These are phyloP conservation scores for Microdochium bolleyi DNA, from an alignment of 2,329 filamentous ascomycete species.

Conservation along the genomic window DNA sequence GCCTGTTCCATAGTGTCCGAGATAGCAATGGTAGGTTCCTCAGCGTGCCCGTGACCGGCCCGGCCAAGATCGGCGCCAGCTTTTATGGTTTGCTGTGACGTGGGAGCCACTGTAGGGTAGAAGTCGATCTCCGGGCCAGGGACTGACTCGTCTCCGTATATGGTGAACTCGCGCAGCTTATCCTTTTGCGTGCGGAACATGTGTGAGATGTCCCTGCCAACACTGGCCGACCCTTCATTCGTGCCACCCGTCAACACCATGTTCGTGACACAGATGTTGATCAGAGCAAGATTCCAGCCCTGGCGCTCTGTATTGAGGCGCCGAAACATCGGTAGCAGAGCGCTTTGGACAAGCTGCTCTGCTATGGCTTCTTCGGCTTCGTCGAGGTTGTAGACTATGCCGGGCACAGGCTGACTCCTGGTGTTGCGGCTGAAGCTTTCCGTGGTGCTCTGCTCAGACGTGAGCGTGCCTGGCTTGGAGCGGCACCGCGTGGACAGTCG, in stretches of 20 bases:
- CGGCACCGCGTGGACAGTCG: conserved; percentile 69
- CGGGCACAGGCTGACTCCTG: conserved; percentile 65
- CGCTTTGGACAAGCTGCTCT: conserved; percentile 61
- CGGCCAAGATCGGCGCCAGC: background rate
- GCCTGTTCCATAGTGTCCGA: background rate
- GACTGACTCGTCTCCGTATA: conserved; percentile 31
- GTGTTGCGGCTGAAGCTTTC: conserved; percentile 64
- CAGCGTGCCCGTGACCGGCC: no score
- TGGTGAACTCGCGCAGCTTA: conserved; percentile 58
- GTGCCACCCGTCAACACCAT: conserved; percentile 53
- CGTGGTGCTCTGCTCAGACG: conserved; percentile 32
- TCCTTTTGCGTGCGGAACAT: conserved; percentile 77
- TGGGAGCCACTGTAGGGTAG: background rate
- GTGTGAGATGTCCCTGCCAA: conserved; percentile 67
- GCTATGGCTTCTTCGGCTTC: conserved; percentile 52
- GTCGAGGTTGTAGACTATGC: conserved; percentile 60
- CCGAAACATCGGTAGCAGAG: conserved; percentile 64
- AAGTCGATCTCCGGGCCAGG: background rate
- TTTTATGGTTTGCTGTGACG: background rate
- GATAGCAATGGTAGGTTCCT: background rate
- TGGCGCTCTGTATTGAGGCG: conserved; percentile 61
- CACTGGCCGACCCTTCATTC: conserved; percentile 32
- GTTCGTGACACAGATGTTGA: conserved; percentile 85
- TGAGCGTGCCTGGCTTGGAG: conserved; percentile 26
- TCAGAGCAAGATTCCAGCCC: conserved; percentile 72